Percentiles rank a stretch among this genome's conserved stretches.
phyloP scores from a whole-genome alignment of 2,329 filamentous ascomycete species.

The Colletotrichum sp. region DNA sequence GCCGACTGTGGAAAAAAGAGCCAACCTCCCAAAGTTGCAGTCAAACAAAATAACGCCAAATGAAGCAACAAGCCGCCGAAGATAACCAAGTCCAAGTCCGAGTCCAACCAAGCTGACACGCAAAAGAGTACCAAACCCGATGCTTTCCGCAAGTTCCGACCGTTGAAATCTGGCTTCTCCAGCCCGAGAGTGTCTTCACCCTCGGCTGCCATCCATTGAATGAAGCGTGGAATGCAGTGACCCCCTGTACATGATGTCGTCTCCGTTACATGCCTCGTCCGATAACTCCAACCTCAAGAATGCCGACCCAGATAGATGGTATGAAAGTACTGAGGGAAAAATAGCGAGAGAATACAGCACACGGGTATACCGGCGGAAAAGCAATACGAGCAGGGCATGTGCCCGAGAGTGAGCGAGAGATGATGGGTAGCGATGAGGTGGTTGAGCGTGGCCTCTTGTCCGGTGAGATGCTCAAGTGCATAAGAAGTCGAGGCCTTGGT shows the following conservation, averaged over 20 bases:
- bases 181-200: background rate
- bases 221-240: background rate
- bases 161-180: background rate
- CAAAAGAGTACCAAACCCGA: background rate
- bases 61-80: background rate
- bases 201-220: background rate
- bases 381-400: background rate
- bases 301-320: background rate
- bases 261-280: conserved; percentile 1
- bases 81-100: background rate
- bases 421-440: background rate
- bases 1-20: background rate
- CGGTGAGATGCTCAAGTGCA: conserved; percentile 40
- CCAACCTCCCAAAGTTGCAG: background rate
- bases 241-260: background rate
- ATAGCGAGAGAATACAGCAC: conserved; percentile 15
- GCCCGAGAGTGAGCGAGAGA: background rate
- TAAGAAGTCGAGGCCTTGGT: conserved; percentile 61
- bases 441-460: background rate
- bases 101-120: background rate
- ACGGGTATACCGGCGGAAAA: conserved; percentile 11
- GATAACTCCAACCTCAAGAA: background rate
- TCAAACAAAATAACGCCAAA: background rate
- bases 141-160: background rate
- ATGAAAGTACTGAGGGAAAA: background rate